Conservation (phyloP, 345 rosid species). For the Laguncularia racemosa region DNA sequence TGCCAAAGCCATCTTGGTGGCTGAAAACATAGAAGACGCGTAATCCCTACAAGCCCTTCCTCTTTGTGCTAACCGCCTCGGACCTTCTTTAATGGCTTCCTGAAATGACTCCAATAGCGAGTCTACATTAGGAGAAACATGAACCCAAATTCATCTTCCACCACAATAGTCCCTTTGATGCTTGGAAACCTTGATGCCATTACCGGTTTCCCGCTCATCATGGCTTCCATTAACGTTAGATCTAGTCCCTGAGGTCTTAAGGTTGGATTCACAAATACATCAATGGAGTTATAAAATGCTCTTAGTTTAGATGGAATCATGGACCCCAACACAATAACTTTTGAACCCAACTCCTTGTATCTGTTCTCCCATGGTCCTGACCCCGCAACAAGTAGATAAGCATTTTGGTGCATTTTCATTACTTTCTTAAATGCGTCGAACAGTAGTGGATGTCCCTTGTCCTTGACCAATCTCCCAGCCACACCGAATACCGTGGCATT, state of each 20-base stretch:
- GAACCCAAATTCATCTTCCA: conserved; percentile 78
- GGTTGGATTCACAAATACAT: conserved; percentile 78
- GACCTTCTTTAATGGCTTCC: conserved; percentile 52
- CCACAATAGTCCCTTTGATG: conserved; percentile 75
- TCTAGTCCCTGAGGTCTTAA: conserved; percentile 94
- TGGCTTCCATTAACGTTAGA: conserved; percentile 85
- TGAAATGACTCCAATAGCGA: conserved; percentile 54
- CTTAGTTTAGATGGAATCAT: conserved; percentile 46
- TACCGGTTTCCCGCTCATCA: conserved; percentile 88
- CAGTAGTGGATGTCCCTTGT: conserved; percentile 86
- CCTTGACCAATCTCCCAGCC: conserved; percentile 86
- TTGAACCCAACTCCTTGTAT: conserved; percentile 56
- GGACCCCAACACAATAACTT: conserved; percentile 63
- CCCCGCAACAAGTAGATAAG: conserved; percentile 67
- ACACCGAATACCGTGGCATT: conserved; percentile 69
- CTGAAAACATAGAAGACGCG: conserved; percentile 77
- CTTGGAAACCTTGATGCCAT: conserved; percentile 89
- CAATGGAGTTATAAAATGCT: conserved; percentile 71
- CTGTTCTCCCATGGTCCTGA: conserved; percentile 86
- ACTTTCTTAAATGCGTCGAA: conserved; percentile 53
- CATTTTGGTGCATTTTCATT: conserved; percentile 26
- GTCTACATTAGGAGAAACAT: conserved; percentile 85
- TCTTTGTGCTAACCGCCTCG: conserved; percentile 53
- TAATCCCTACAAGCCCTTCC: conserved; percentile 60
- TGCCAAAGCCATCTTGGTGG: conserved; percentile 84